Evolutionary conservation across 1,284 basidiomycete species (phyloP), one percentile per base, ranked within the genome.

Genomic region (Leccinum subatratum): DNA sequence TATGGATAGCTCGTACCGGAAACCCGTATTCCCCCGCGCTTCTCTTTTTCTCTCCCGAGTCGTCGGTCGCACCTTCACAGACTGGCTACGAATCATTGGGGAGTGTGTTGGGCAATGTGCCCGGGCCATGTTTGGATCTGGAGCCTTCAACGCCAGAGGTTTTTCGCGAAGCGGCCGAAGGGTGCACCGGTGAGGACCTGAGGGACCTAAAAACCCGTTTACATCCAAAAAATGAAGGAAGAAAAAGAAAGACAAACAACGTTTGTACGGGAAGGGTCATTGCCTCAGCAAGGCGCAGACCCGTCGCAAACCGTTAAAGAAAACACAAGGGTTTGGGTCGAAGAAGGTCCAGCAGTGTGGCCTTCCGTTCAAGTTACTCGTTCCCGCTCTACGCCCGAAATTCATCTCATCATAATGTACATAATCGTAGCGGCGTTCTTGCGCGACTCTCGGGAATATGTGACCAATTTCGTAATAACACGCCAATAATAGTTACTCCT

Each of bases 1-100:
- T 72, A 66, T 65, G 67, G 72, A 59, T n/a, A 20, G n/a, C 42
- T 63, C 66, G 61, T 68, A 63, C 69, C 71, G 69, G 63, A 61
- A 60, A 20, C 45, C 73, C 67, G 64, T 37, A 54, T 61, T 57
- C 16, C 37, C 37, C 22, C 51, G 28, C 45, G 30, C 25, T 45
- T 66, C 56, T 45, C 42, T 30, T 32, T 9, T 32, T 16, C 28
- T 61, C 22, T 32, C 48, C 34, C 61, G 59, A 30, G 58, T 45
- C 37, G 58, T 58, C 30, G 51, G 63, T 25, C 59, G 34, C 20
- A 60, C 28, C 20, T 51, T 61, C 58, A 48, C 18, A 51, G 16
- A 11, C 12, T 28, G 39, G 61, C n/a, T 32, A 45, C 42, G n/a
- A 34, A 48, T 22, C 61, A 5, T 18, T 57, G 65, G 42, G 66